Evolutionary conservation across 768 basidiomycete genomes (phyloP).

Genomic region (Infundibulicybe gibba): DNA sequence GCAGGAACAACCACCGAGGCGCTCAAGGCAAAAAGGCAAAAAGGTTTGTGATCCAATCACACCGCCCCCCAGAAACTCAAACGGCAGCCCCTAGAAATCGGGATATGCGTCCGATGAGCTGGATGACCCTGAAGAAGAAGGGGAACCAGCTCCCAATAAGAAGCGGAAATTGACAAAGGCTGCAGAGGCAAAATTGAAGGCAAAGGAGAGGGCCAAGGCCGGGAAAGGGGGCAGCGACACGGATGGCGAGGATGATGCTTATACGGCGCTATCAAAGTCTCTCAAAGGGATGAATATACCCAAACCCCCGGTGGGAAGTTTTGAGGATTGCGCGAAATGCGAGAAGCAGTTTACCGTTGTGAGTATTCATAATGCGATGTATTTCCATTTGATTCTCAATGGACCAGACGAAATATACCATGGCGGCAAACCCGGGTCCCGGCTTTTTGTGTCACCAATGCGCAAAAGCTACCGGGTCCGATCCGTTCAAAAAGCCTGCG

Average conservation of each 20-base stretch:
- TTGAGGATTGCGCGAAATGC: conserved; percentile 80
- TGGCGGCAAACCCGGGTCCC: conserved; percentile 62
- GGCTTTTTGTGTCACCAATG: conserved; percentile 87
- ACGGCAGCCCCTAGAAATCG: conserved; percentile 11
- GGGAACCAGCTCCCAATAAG: conserved; percentile 34
- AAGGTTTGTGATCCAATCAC: conserved; percentile 6
- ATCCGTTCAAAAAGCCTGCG: conserved; percentile 83
- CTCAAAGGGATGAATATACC: conserved; percentile 27
- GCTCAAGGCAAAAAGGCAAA: conserved; percentile 10
- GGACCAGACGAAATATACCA: conserved; percentile 79
- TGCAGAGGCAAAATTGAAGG: conserved; percentile 34
- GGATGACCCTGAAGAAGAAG: conserved; percentile 48
- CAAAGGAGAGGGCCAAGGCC: conserved; percentile 36
- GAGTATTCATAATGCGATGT: conserved; percentile 22
- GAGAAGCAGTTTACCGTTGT: conserved; percentile 87
- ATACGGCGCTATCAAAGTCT: conserved; percentile 58
- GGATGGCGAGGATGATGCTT: conserved; percentile 60
- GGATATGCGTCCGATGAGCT: conserved; percentile 75
- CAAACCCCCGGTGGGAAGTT: conserved; percentile 74
- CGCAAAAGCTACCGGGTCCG: conserved; percentile 69
- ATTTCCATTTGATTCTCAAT: background rate
- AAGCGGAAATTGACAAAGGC: conserved; percentile 56
- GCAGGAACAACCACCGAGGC: conserved; percentile 9
- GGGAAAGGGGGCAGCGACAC: conserved; percentile 44
- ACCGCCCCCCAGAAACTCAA: conserved; percentile 10